Evolutionary conservation across 176 grass and related monocot genomes (phyloP), one percentile per base, ranked within the genome.

Genomic region (Cenchrus purpureus): DNA sequence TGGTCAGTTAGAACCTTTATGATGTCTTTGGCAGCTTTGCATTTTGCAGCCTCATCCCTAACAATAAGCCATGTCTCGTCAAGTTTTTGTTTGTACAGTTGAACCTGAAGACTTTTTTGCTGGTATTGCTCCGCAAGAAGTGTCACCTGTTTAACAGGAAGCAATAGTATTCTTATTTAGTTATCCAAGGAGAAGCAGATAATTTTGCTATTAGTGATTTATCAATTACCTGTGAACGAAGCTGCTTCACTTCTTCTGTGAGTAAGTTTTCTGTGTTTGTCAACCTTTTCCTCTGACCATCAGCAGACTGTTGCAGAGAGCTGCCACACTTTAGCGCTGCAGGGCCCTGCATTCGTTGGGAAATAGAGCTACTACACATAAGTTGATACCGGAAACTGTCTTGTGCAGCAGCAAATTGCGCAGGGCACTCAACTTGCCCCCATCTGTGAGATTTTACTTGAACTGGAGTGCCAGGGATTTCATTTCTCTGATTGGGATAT

Each of bases 1-100:
- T 94, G 89, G 81, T 87, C 86, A 10, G 83, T 88, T 49, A 98
- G 80, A 79, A 95, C 86, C 51, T 92, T 98, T 87, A 98, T 93
- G 71, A 95, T 74, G 31, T 92, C 91, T 78, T 93, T 93, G 54
- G 94, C 93, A 76, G 93, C 87, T 82, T 92, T 92, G 67, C 87
- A 95, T 69, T 94, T 98, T 79, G 89, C 91, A 85, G 91, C 83
- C 92, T 98, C 91, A 81, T 98, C 89, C 83, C 91, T 98, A 46
- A 92, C 89, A 83, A 94, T 42, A 12, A 87, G 84, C 91, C 89
- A 98, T 65, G 91, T 91, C 73, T 98, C 93, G 83, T 98, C 93
- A 25, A 95, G 91, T 89, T 87, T 95, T 71, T 78, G 82, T 87
- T 93, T 94, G 83, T 91, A 90, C 32, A 92, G 77, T 82, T 95